Conservation (phyloP, 306 rosid species). For the Carpinus fangiana region DNA sequence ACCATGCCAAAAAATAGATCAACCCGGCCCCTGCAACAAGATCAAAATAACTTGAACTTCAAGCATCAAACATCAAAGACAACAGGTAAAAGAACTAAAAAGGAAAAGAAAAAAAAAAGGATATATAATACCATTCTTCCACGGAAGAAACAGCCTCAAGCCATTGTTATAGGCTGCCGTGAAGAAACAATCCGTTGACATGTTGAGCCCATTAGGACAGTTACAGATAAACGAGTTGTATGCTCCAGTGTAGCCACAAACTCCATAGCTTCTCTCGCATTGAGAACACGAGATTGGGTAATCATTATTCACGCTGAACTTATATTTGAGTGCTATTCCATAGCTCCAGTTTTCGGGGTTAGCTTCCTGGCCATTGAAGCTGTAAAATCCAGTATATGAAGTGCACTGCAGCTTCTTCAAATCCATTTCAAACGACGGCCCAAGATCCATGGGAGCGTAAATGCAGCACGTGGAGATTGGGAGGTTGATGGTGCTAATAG, state of each 20-base stretch:
- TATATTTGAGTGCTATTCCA: constrained; percentile 77
- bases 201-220: constrained; percentile 77
- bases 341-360: constrained; percentile 85
- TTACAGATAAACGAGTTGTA: constrained; percentile 63
- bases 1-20: constrained; percentile 38
- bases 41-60: constrained; percentile 15
- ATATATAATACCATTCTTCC: constrained; percentile 39
- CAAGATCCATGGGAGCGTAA: constrained; percentile 78
- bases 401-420: constrained; percentile 73
- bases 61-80: background rate
- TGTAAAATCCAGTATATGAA: constrained; percentile 78
- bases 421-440: constrained; percentile 80
- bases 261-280: constrained; percentile 69
- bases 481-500: constrained; percentile 54
- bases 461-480: constrained; percentile 79
- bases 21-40: constrained; percentile 50
- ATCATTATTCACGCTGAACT: constrained; percentile 70
- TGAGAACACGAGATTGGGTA: constrained; percentile 60
- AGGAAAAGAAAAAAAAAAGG: background rate
- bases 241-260: constrained; percentile 53
- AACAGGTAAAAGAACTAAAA: background rate
- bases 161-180: constrained; percentile 41
- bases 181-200: constrained; percentile 64
- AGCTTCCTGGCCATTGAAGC: constrained; percentile 57
- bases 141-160: constrained; percentile 38